A percentile compares a stretch with the other conserved stretches of the same genome.
These are phyloP conservation scores for Mortierella sp. DNA, from an alignment of 371 early-diverging fungal species.

Conservation along the genomic window DNA sequence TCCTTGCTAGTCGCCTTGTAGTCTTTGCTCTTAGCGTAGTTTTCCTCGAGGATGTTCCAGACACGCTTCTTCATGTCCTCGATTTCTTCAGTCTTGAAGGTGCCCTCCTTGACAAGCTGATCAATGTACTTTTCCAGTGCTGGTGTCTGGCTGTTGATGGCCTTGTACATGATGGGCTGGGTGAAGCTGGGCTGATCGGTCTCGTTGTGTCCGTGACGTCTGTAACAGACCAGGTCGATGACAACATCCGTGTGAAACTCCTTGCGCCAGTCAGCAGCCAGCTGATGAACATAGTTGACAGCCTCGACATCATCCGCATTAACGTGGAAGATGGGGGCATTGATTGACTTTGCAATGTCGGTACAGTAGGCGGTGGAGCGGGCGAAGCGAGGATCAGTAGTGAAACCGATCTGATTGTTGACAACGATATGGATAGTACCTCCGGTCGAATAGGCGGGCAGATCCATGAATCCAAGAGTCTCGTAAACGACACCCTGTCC, in stretches of 20 bases:
- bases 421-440: constrained; percentile 97
- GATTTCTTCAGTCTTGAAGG: constrained; percentile 84
- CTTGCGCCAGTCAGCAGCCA: constrained; percentile 16
- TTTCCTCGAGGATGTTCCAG: constrained; percentile 92
- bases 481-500: constrained; percentile 98
- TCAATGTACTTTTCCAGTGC: constrained; percentile 86
- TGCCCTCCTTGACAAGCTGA: constrained; percentile 85
- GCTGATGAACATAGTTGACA: constrained; percentile 70
- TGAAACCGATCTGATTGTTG: constrained; percentile 99
- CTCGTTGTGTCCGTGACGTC: constrained; percentile 98
- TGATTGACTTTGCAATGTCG: constrained; percentile 96
- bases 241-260: constrained; percentile 67
- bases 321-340: constrained; percentile 97
- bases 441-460: constrained; percentile 96
- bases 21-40: constrained; percentile 87
- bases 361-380: constrained; percentile 97
- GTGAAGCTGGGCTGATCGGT: constrained; percentile 98
- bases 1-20: constrained; percentile 91
- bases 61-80: constrained; percentile 89
- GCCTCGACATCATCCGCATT: constrained; percentile 97
- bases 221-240: constrained; percentile 96
- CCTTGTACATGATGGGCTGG: constrained; percentile 97
- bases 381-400: constrained; percentile 94
- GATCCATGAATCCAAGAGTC: constrained; percentile 94
- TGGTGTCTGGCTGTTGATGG: constrained; percentile 85